These are phyloP conservation scores for Perilla frutescens DNA, from an alignment of 257 asterid genomes.

Conservation along the genomic window DNA sequence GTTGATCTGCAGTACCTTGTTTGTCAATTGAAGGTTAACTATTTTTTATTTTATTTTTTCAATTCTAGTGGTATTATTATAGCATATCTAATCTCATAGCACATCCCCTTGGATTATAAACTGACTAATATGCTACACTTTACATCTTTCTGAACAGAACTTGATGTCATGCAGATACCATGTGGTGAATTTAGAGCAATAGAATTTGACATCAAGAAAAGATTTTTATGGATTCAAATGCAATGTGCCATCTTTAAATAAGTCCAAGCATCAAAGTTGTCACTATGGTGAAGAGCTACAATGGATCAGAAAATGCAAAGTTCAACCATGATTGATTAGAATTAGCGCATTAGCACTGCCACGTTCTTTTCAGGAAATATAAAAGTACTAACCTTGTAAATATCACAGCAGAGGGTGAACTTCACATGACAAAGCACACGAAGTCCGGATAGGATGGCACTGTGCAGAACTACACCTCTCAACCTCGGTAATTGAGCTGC, in stretches of 20 bases:
- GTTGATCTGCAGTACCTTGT: neutral
- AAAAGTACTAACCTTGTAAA: constrained; percentile 69
- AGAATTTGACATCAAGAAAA: neutral
- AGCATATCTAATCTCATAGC: neutral
- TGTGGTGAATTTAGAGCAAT: constrained; percentile 10
- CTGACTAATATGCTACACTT: neutral
- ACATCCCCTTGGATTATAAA: neutral
- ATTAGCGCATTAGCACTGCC: neutral
- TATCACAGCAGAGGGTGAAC: constrained; percentile 87
- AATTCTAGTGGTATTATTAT: neutral
- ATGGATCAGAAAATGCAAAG: neutral
- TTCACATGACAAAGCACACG: constrained; percentile 97
- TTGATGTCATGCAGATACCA: neutral
- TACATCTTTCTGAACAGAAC: constrained; percentile 4
- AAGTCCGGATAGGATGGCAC: constrained; percentile 98
- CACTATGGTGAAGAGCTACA: neutral
- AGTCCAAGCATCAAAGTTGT: neutral
- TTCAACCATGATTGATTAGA: constrained; percentile 2
- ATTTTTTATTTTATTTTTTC: neutral
- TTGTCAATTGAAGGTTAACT: neutral
- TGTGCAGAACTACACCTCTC: constrained; percentile 97
- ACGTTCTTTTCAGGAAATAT: neutral
- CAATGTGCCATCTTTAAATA: neutral
- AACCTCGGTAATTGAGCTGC: constrained; percentile 91
- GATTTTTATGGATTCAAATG: neutral